Percentiles rank a stretch among this genome's conserved stretches.
phyloP scores from a whole-genome alignment of 495 filamentous ascomycete genomes.

The Podospora fimiseda region DNA sequence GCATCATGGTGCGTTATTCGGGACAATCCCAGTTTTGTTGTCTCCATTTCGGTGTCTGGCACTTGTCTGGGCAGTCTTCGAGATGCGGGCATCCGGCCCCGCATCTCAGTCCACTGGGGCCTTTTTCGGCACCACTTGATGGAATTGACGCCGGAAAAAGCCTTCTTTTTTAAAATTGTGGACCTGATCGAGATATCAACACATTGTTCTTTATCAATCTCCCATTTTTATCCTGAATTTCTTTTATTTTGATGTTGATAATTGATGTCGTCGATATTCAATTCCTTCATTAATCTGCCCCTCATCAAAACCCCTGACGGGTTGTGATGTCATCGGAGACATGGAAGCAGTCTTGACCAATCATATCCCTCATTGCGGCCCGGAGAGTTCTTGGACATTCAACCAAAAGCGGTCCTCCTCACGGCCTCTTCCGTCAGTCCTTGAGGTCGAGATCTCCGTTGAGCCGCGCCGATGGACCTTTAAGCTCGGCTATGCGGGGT shows the following conservation, averaged over 20 bases:
- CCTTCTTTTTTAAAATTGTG: neutral
- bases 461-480: neutral
- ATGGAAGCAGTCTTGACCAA: constrained; percentile 2
- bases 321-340: constrained; percentile 14
- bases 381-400: neutral
- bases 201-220: neutral
- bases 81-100: constrained; percentile 1
- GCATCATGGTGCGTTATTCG: constrained; percentile 3
- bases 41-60: constrained; percentile 1
- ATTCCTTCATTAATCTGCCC: neutral
- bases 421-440: constrained; percentile 1
- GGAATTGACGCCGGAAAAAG: neutral
- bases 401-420: neutral
- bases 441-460: neutral
- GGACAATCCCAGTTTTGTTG: constrained; percentile 9
- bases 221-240: neutral
- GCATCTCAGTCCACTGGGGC: neutral
- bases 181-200: neutral
- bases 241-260: neutral
- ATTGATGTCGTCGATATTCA: neutral
- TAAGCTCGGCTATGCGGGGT: constrained; percentile 2
- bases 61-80: neutral
- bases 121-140: neutral
- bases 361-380: neutral
- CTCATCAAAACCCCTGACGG: neutral